Evolutionary conservation across 306 rosid genomes (phyloP).

Genomic region (Lithocarpus polystachyus): DNA sequence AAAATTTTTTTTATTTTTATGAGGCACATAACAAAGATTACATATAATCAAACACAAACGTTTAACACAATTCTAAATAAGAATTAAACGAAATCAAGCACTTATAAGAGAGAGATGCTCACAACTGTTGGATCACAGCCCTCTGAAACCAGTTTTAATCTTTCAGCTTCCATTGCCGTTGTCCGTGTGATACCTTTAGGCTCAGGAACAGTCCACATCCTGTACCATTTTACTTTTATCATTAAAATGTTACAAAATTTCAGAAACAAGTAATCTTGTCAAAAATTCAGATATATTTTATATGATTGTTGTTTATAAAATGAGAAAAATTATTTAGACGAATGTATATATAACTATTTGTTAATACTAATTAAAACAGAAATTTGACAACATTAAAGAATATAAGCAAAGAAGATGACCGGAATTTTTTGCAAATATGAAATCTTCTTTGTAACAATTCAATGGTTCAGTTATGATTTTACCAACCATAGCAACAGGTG

Average conservation of each 20-base stretch:
- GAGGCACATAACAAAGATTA: not conserved
- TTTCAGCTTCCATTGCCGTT: constrained; percentile 55
- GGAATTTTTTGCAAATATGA: not conserved
- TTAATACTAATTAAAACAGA: not conserved
- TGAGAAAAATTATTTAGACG: not conserved
- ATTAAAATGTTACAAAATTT: constrained; percentile 16
- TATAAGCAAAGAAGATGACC: not conserved
- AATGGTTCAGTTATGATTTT: not conserved
- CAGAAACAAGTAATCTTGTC: not conserved
- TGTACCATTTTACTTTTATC: constrained; percentile 27
- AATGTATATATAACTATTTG: not conserved
- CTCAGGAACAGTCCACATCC: constrained; percentile 88
- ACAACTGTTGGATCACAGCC: constrained; percentile 74
- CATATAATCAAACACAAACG: not conserved
- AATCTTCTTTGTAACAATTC: not conserved
- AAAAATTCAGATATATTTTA: not conserved
- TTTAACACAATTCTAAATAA: not conserved
- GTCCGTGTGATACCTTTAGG: constrained; percentile 55
- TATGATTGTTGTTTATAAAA: not conserved
- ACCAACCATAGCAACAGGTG: not conserved
- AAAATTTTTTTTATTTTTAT: constrained; percentile 16
- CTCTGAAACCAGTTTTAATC: constrained; percentile 64
- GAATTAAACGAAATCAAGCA: not conserved
- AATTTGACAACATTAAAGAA: not conserved
- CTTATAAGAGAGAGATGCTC: constrained; percentile 30